Conservation (phyloP, 169 alveolate genomes). For the Plasmodium gonderi region DNA sequence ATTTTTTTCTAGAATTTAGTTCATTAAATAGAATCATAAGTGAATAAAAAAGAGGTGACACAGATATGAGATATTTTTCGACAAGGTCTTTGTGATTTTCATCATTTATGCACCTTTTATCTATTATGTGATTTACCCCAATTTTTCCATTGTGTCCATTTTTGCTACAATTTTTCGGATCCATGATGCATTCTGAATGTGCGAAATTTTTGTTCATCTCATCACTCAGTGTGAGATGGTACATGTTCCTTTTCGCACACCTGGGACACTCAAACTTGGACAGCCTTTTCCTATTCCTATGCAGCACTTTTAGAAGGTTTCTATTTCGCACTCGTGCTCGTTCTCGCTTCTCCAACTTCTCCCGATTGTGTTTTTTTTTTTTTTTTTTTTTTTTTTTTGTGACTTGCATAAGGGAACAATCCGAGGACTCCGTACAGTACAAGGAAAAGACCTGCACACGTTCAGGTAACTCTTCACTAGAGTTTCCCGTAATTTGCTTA, state of each 20-base stretch:
- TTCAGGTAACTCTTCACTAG: background rate
- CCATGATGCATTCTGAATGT: background rate
- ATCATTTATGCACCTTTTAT: background rate
- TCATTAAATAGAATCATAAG: conserved; percentile 56
- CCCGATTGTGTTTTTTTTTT: background rate
- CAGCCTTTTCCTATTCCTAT: conserved; percentile 25
- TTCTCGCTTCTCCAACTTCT: background rate
- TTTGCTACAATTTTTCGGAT: background rate
- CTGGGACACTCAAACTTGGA: background rate
- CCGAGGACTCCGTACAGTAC: background rate
- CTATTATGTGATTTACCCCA: too few species aligned
- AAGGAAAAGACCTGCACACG: background rate
- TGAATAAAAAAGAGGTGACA: conserved; percentile 60
- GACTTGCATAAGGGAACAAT: background rate
- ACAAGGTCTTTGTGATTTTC: background rate
- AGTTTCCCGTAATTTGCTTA: background rate
- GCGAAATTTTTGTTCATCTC: background rate
- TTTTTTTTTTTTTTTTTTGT: too few species aligned
- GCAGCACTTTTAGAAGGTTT: background rate
- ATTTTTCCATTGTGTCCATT: background rate
- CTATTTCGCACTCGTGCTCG: background rate
- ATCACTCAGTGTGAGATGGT: background rate
- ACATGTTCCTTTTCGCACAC: background rate
- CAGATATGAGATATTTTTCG: background rate
- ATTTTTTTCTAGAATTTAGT: conserved; percentile 53